phyloP scores from a whole-genome alignment of 768 basidiomycete genomes.

The Fomitopsis serialis region DNA sequence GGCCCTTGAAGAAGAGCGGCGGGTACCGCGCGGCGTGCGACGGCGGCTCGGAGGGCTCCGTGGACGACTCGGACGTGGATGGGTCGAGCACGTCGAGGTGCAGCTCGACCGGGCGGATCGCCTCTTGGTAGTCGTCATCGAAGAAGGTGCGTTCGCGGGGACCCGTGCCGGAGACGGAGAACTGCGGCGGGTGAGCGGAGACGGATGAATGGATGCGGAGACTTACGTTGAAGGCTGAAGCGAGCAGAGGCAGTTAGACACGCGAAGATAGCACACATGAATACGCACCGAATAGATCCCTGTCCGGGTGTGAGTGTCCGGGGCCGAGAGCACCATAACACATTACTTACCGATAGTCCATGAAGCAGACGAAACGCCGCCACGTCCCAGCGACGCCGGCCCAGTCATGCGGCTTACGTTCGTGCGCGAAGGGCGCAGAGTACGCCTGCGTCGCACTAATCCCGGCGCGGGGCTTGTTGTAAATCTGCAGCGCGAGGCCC shows the following conservation, averaged over 20 bases:
- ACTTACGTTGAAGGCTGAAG: constrained; percentile 25
- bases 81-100: constrained; percentile 40
- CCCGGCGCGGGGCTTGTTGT: constrained; percentile 42
- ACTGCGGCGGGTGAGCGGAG: constrained; percentile 9
- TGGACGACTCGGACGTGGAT: background rate
- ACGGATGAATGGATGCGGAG: background rate
- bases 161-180: constrained; percentile 8
- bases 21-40: constrained; percentile 20
- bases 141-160: constrained; percentile 35
- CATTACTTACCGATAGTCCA: constrained; percentile 74
- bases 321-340: background rate
- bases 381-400: constrained; percentile 74
- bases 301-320: constrained; percentile 6
- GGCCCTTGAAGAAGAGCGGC: constrained; percentile 25
- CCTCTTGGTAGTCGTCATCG: constrained; percentile 55
- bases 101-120: constrained; percentile 57
- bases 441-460: constrained; percentile 48
- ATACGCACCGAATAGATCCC: constrained; percentile 40
- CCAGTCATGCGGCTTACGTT: constrained; percentile 47
- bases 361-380: constrained; percentile 69
- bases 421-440: constrained; percentile 41
- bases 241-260: background rate
- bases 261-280: background rate
- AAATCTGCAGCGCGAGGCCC: constrained; percentile 19
- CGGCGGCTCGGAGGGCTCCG: background rate